Conservation (phyloP, 768 basidiomycete species). For the Paxillus rubicundulus region DNA sequence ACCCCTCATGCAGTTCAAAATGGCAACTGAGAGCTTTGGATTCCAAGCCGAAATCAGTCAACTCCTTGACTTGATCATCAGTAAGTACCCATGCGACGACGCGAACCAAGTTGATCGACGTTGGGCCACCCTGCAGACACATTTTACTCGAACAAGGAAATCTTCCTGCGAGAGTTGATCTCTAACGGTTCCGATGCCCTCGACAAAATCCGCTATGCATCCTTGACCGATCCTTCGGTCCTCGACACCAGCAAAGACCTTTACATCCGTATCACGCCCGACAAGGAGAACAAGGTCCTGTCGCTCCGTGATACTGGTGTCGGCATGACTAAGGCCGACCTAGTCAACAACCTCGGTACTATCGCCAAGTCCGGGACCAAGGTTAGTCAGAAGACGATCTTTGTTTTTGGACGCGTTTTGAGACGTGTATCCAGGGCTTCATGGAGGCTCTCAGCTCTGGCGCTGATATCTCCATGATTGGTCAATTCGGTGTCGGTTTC, state of each 20-base stretch:
- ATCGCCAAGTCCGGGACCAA: constrained; percentile 95
- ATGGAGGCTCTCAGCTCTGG: constrained; percentile 96
- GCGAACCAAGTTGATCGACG: constrained; percentile 10
- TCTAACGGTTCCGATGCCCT: constrained; percentile 98
- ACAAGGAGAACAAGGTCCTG: constrained; percentile 94
- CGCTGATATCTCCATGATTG: constrained; percentile 94
- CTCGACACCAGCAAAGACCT: constrained; percentile 93
- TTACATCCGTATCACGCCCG: constrained; percentile 89
- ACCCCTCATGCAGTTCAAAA: constrained; percentile 33
- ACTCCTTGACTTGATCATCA: constrained; percentile 98
- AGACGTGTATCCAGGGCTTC: constrained; percentile 66
- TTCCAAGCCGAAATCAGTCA: constrained; percentile 99
- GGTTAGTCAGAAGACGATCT: constrained; percentile 38
- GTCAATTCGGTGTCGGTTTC: constrained; percentile 99
- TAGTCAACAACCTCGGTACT: constrained; percentile 98
- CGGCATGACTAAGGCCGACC: constrained; percentile 99
- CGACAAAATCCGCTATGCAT: constrained; percentile 98
- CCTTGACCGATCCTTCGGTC: constrained; percentile 86
- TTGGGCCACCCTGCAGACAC: constrained; percentile 59
- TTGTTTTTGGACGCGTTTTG: constrained; percentile 4
- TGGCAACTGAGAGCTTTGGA: constrained; percentile 87
- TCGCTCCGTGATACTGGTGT: constrained; percentile 93
- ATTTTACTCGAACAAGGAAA: constrained; percentile 99
- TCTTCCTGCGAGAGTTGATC: constrained; percentile 98
- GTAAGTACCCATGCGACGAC: constrained; percentile 42